Percentiles rank a stretch among this genome's conserved stretches.
Conservation (phyloP, 179 eudicot species). For the Drosera spatulata region DNA sequence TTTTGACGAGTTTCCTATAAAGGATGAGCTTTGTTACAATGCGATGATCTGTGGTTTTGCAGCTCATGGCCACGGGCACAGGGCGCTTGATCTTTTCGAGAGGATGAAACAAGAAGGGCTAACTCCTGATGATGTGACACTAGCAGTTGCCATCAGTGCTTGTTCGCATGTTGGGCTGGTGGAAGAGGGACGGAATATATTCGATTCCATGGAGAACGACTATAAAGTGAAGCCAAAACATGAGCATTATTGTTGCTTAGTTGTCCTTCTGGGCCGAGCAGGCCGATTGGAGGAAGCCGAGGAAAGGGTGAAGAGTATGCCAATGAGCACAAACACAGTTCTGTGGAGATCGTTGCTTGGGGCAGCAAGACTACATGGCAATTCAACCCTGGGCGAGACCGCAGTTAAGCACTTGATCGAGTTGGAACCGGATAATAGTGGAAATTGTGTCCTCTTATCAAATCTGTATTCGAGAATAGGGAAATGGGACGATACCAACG, state of each 20-base stretch:
- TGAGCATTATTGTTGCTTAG: constrained; percentile 36
- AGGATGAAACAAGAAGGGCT: constrained; percentile 21
- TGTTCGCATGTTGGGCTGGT: constrained; percentile 40
- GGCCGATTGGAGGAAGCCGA: constrained; percentile 30
- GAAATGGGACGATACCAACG: constrained; percentile 26
- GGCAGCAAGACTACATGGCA: constrained; percentile 22
- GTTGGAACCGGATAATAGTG: constrained; percentile 33
- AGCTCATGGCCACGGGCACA: constrained; percentile 24
- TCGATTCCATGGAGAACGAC: constrained; percentile 21
- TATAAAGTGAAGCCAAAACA: constrained; percentile 24
- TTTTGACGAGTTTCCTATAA: constrained; percentile 22
- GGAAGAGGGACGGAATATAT: constrained; percentile 19
- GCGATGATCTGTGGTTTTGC: constrained; percentile 33
- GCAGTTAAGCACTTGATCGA: constrained; percentile 24
- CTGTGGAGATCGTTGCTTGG: constrained; percentile 32
- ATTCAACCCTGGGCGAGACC: constrained; percentile 22
- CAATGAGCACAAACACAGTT: constrained; percentile 31
- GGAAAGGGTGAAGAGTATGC: constrained; percentile 18
- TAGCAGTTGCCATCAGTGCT: constrained; percentile 26
- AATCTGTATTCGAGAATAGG: constrained; percentile 35
- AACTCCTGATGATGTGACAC: constrained; percentile 28
- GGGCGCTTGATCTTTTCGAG: constrained; percentile 22
- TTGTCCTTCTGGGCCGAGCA: constrained; percentile 37
- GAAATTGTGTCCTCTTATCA: constrained; percentile 29
- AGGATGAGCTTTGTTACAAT: constrained; percentile 27